Evolutionary conservation across 169 alveolate genomes (phyloP), one percentile per base, ranked within the genome.

Genomic region (Babesia ovata): DNA sequence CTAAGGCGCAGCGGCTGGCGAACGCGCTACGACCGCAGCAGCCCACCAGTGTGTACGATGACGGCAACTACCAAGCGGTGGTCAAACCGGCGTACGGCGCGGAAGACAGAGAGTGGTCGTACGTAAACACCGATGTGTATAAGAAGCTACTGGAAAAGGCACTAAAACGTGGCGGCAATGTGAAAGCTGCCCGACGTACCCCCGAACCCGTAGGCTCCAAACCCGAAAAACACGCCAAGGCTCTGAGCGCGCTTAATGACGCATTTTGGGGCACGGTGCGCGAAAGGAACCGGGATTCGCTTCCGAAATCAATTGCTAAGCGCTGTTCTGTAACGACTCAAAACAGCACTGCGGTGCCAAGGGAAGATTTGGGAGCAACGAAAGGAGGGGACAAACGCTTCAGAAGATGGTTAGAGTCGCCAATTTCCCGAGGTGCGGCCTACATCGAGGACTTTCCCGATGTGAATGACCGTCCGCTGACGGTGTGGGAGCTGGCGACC

Each of bases 401-500:
- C 10, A 33, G 39, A 33, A 33, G 10, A 6, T 33, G 39, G 39
- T 33, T 33, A 33, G 6, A 33, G 39, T 33, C 39, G 39, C 39
- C 39, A 33, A 6, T 33, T 2, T 33, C 39, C 39, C 2, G 39
- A 6, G 39, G 39, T 2, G 39, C 39, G 6, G 39, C 39, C 39
- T 33, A 33, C 6, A 33, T 33, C 39, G 39, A 33, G 2, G 39
- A 33, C 6, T 33, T 33, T 2, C 39, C 39, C 39, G 2, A 33
- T 33, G 39, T 33, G 39, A 33, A 33, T 12, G 76, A 28, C 33
- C 53, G 9, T 42, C 54, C 56, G 19, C 56, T 54, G 24, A 50
- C 13, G 33, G 10, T 52, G 48, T 67, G 76, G 76, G 76, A 67
- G 53, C 57, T 53, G 65, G 76, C 9, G 14, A 52, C 65, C 9